phyloP scores from a whole-genome alignment of 2,329 filamentous ascomycete species.

The Fusarium pininemorale region DNA sequence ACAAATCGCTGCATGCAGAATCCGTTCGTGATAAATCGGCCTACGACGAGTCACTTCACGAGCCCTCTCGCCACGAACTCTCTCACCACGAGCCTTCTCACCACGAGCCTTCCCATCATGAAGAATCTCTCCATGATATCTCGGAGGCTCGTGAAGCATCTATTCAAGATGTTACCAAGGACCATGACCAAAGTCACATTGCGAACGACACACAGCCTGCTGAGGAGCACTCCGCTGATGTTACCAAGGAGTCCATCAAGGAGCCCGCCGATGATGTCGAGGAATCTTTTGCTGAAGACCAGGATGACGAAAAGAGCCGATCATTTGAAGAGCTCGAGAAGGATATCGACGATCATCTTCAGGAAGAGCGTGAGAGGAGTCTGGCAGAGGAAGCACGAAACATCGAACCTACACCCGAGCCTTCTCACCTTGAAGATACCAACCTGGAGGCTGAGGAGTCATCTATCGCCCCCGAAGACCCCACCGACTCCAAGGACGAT shows the following conservation, averaged over 20 bases:
- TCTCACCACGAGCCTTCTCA: background rate
- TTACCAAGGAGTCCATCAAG: constrained; percentile 1
- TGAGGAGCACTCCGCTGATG: constrained; percentile 5
- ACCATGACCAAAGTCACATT: background rate
- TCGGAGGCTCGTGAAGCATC: background rate
- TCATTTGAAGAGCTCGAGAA: constrained; percentile 35
- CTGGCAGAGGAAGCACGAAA: constrained; percentile 18
- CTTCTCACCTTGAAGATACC: constrained; percentile 27
- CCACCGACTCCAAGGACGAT: background rate
- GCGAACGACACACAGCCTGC: background rate
- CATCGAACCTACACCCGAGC: constrained; percentile 10
- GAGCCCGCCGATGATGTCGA: background rate
- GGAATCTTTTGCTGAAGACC: constrained; percentile 1
- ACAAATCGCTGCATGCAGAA: constrained; percentile 12
- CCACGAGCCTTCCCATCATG: constrained; percentile 1
- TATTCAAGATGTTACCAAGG: background rate
- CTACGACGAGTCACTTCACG: constrained; percentile 1
- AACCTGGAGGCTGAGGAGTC: constrained; percentile 2
- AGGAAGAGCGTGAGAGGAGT: constrained; percentile 33
- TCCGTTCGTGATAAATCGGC: constrained; percentile 10
- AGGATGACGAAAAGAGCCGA: constrained; percentile 10
- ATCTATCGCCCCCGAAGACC: constrained; percentile 15
- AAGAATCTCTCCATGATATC: background rate
- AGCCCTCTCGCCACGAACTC: background rate
- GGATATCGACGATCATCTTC: constrained; percentile 32